Evolutionary conservation across 352 stramenopile species (phyloP), one percentile per base, ranked within the genome.

Genomic region (Thalassiosira ordinaria): DNA sequence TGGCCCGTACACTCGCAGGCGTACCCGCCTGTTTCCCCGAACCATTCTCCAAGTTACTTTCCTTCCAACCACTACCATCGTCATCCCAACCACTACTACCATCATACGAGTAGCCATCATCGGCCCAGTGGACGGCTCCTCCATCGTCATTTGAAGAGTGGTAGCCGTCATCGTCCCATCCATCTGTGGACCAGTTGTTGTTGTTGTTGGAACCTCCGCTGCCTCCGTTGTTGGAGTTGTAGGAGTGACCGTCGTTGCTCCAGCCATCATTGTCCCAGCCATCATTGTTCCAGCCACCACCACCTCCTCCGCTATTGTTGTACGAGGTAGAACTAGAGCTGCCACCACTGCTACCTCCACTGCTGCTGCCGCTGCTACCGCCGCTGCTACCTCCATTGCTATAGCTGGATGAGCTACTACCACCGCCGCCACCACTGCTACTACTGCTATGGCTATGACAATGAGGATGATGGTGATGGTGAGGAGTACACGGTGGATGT

Each of bases 41-140:
- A 16, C 27, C 60, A 27, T 56, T 26, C 16, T 53, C 33, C 47
- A 74, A 74, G 18, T 74, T 64, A 33, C 20, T 59, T 20, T 20
- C 29, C 22, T 56, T 26, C 66, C 66, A 75, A 41, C 52, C 65
- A n/a, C n/a, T n/a, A n/a, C n/a, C n/a, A n/a, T n/a, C n/a, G n/a
- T n/a, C n/a, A n/a, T n/a, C n/a, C n/a, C n/a, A n/a, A n/a, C n/a
- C n/a, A n/a, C n/a, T n/a, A n/a, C n/a, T n/a, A n/a, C n/a, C n/a
- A n/a, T n/a, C n/a, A n/a, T n/a, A n/a, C n/a, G n/a, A n/a, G n/a
- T n/a, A n/a, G n/a, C n/a, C n/a, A n/a, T n/a, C n/a, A n/a, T n/a
- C n/a, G n/a, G n/a, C n/a, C n/a, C n/a, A n/a, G n/a, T n/a, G n/a
- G n/a, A n/a, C n/a, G n/a, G n/a, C n/a, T n/a, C n/a, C n/a, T n/a